Conservation (phyloP, 306 rosid species). For the Hippophae rhamnoides region DNA sequence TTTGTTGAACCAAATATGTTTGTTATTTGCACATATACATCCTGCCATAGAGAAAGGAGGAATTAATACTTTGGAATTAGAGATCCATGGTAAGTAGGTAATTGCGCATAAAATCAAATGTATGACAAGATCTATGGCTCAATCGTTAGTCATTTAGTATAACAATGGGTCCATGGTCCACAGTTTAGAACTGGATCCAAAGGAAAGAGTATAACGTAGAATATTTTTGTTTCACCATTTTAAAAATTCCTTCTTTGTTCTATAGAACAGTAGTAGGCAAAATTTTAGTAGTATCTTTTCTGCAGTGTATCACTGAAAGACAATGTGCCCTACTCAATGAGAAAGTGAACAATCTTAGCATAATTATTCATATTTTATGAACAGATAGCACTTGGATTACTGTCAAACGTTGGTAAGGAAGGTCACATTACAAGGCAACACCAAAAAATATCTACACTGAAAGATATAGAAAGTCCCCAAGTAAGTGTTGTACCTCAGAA, state of each 20-base stretch:
- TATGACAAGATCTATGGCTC: not conserved
- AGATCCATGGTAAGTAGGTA: not conserved
- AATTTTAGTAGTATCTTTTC: too few species aligned
- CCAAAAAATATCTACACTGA: conserved; percentile 8
- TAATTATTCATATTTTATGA: too few species aligned
- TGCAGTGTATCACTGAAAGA: too few species aligned
- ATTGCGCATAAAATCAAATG: too few species aligned
- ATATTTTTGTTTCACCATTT: not conserved
- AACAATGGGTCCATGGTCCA: not conserved
- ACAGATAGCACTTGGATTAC: not conserved
- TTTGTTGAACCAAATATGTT: conserved; percentile 60
- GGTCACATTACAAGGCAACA: conserved; percentile 3
- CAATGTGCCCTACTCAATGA: too few species aligned
- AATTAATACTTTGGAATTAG: not conserved
- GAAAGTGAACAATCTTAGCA: too few species aligned
- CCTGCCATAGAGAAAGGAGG: conserved; percentile 34
- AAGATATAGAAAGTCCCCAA: conserved; percentile 16
- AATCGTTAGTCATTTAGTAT: not conserved
- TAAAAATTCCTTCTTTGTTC: not conserved
- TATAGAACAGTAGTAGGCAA: not conserved
- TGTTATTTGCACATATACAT: conserved; percentile 60
- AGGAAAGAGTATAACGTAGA: not conserved
- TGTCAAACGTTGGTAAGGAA: not conserved
- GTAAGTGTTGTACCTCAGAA: conserved; percentile 52
- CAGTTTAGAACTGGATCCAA: not conserved